Evolutionary conservation across 805 yeast species (phyloP).

Genomic region (Zygoascus biomembranicola): DNA sequence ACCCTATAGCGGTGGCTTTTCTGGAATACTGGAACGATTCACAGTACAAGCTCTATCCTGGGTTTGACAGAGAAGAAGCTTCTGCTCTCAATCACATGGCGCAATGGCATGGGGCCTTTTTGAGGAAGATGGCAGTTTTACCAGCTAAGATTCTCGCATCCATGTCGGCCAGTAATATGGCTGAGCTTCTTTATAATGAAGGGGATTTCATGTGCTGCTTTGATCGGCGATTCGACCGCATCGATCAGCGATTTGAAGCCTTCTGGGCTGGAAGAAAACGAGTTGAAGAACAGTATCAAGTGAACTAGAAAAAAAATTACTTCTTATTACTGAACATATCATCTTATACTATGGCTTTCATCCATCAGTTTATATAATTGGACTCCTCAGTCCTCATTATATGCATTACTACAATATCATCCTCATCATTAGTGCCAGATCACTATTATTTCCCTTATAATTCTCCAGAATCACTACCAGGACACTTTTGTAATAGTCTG

Average conservation of each 20-base stretch:
- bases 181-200: constrained; percentile 35
- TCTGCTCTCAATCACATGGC: constrained; percentile 71
- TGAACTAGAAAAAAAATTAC: background rate
- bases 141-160: constrained; percentile 46
- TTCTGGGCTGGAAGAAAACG: constrained; percentile 22
- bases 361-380: background rate
- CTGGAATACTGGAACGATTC: constrained; percentile 77
- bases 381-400: background rate
- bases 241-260: constrained; percentile 14
- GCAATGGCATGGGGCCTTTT: constrained; percentile 87
- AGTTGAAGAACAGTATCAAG: constrained; percentile 7
- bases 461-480: too few relatives aligned
- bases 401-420: background rate
- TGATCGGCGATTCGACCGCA: constrained; percentile 22
- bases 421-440: background rate
- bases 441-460: background rate
- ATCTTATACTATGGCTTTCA: background rate
- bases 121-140: constrained; percentile 59
- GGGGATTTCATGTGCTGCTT: constrained; percentile 67
- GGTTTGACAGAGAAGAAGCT: constrained; percentile 40
- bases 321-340: background rate
- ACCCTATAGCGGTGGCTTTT: constrained; percentile 53
- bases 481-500: too few relatives aligned
- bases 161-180: constrained; percentile 16
- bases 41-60: constrained; percentile 53